A percentile compares a stretch with the other conserved stretches of the same genome.
These are phyloP conservation scores for Neltuma alba DNA, from an alignment of 306 rosid genomes.

Conservation along the genomic window DNA sequence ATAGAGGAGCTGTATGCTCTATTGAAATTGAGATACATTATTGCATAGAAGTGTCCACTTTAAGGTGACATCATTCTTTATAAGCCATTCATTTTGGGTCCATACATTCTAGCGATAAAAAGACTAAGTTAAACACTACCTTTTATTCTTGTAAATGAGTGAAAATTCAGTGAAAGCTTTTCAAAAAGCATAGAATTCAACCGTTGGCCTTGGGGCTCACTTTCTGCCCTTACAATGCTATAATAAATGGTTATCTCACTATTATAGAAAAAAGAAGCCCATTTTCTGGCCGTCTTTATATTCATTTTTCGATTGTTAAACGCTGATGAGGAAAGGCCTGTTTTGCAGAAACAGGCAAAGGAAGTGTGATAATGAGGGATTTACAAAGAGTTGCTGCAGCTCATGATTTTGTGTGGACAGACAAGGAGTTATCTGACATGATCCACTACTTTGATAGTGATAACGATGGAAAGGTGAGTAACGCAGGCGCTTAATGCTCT, in stretches of 20 bases:
- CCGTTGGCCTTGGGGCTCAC: not conserved
- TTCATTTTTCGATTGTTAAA: not conserved
- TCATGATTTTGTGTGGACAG: slow-evolving; percentile 85
- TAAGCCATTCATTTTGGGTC: slow-evolving; percentile 1
- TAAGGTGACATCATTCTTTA: not conserved
- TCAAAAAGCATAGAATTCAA: not conserved
- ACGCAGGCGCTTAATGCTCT: not conserved
- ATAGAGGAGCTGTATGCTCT: slow-evolving; percentile 7
- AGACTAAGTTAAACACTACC: not conserved
- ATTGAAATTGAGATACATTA: not conserved
- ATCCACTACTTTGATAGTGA: slow-evolving; percentile 77
- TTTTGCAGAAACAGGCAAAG: slow-evolving; percentile 70
- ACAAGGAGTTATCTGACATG: slow-evolving; percentile 74
- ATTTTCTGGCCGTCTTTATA: slow-evolving; percentile 1
- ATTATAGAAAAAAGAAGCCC: not conserved
- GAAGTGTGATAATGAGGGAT: slow-evolving; percentile 57
- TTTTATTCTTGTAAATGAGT: not conserved
- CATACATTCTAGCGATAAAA: not conserved
- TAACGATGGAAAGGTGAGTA: slow-evolving; percentile 74
- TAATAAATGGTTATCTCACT: not conserved
- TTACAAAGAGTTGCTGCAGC: slow-evolving; percentile 65
- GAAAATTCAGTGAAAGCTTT: not conserved
- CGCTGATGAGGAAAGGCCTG: slow-evolving; percentile 41
- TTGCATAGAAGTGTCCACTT: slow-evolving; percentile 7
- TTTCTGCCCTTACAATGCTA: not conserved